Conservation (phyloP, 129 eudicot genomes). For the Flaveria sonorensis region DNA sequence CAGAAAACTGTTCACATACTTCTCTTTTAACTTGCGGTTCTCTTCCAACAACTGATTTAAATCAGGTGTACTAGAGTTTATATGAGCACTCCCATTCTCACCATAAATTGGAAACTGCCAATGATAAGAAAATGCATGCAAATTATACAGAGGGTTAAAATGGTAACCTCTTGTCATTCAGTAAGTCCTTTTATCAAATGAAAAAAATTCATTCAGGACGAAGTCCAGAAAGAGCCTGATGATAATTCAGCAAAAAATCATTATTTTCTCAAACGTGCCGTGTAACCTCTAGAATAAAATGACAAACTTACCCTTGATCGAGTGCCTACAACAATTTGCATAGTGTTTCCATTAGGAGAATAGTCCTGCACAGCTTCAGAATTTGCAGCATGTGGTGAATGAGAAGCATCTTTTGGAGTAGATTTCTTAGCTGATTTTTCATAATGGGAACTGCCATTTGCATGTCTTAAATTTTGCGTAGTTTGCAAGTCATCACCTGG, state of each 20-base stretch:
- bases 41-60: slow-evolving; percentile 55
- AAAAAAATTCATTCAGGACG: neutral
- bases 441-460: slow-evolving; percentile 29
- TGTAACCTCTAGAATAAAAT: neutral
- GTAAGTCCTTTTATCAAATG: neutral
- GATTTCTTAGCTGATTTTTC: slow-evolving; percentile 27
- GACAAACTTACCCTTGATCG: slow-evolving; percentile 44
- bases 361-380: slow-evolving; percentile 31
- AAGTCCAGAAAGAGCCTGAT: neutral
- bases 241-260: neutral
- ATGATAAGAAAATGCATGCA: slow-evolving; percentile 2
- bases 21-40: slow-evolving; percentile 57
- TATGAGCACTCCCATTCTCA: slow-evolving; percentile 34
- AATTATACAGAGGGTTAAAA: neutral
- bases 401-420: slow-evolving; percentile 29
- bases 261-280: neutral
- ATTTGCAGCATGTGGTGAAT: slow-evolving; percentile 4
- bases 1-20: slow-evolving; percentile 42
- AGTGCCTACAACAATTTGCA: slow-evolving; percentile 27
- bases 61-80: slow-evolving; percentile 21
- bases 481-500: slow-evolving; percentile 40
- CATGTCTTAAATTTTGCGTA: slow-evolving; percentile 26
- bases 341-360: slow-evolving; percentile 38
- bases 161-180: neutral
- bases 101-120: slow-evolving; percentile 40